phyloP scores from a whole-genome alignment of 192 early-diverging fungal genomes.

The Piromyces sp. region DNA sequence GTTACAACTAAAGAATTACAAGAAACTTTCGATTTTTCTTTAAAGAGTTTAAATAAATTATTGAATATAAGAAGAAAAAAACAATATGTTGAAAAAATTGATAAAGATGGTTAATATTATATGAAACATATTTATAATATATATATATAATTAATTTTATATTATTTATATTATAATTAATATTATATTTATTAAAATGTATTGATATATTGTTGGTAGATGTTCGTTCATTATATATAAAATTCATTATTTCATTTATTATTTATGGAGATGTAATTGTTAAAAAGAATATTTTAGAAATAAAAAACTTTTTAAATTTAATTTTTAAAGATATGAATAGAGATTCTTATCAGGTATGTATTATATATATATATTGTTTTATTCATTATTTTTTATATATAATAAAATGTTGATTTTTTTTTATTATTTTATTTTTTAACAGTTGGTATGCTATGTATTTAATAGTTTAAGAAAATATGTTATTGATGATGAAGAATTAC shows the following conservation, averaged over 20 bases:
- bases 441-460: slow-evolving; percentile 37
- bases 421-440: neutral
- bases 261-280: slow-evolving; percentile 39
- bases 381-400: neutral
- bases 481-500: slow-evolving; percentile 41
- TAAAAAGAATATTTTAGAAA: slow-evolving; percentile 54
- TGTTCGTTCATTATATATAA: slow-evolving; percentile 49
- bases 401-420: neutral
- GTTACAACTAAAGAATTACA: slow-evolving; percentile 44
- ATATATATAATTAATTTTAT: neutral
- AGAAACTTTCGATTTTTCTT: slow-evolving; percentile 51
- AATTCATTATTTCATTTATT: slow-evolving; percentile 66
- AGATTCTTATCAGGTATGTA: slow-evolving; percentile 52
- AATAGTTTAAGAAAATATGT: slow-evolving; percentile 31
- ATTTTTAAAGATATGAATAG: slow-evolving; percentile 49
- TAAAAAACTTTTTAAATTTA: slow-evolving; percentile 46
- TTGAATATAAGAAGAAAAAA: slow-evolving; percentile 19
- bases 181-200: too few relatives aligned
- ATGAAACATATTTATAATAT: neutral
- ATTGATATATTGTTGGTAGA: too few relatives aligned
- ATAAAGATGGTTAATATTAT: slow-evolving; percentile 8
- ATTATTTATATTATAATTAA: too few relatives aligned
- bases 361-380: too few relatives aligned
- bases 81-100: slow-evolving; percentile 11
- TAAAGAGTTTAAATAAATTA: slow-evolving; percentile 21